Evolutionary conservation across 192 early-diverging fungal genomes (phyloP).

Genomic region (Coemansia sp.): DNA sequence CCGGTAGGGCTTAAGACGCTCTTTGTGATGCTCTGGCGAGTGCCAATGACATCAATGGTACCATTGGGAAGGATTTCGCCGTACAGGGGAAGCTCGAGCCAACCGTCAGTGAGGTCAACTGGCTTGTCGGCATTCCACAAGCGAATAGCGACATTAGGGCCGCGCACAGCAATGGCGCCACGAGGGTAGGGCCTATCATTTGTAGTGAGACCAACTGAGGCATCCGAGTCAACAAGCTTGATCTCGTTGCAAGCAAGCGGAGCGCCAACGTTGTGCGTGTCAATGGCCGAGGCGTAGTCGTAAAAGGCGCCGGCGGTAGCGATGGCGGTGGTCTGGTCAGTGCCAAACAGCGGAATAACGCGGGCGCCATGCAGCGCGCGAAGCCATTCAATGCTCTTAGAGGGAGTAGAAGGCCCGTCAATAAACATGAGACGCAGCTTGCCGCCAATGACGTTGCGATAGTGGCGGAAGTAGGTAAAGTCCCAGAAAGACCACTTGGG

Average conservation of each 20-base stretch:
- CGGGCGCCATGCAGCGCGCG: constrained; percentile 43
- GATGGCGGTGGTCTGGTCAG: constrained; percentile 17
- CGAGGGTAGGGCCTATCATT: constrained; percentile 43
- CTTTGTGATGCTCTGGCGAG: constrained; percentile 7
- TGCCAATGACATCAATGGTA: constrained; percentile 39
- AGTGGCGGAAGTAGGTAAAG: constrained; percentile 57
- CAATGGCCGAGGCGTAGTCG: constrained; percentile 54
- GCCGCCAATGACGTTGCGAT: constrained; percentile 53
- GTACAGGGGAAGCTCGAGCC: constrained; percentile 35
- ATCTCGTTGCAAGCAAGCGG: constrained; percentile 56
- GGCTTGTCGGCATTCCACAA: constrained; percentile 29
- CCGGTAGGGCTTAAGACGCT: constrained; percentile 24
- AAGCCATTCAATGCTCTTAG: constrained; percentile 47
- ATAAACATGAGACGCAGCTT: constrained; percentile 43
- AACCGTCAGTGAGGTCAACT: constrained; percentile 19
- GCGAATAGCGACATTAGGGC: constrained; percentile 30
- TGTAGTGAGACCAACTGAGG: background rate
- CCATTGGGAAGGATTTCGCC: constrained; percentile 51
- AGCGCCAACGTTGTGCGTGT: constrained; percentile 49
- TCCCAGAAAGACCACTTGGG: constrained; percentile 43
- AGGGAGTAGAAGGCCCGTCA: constrained; percentile 28
- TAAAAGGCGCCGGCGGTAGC: constrained; percentile 31
- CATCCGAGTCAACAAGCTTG: constrained; percentile 35
- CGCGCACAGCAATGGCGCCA: constrained; percentile 43
- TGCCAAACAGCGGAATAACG: constrained; percentile 48